phyloP scores from a whole-genome alignment of 257 asterid species.

The Scutellaria minor region DNA sequence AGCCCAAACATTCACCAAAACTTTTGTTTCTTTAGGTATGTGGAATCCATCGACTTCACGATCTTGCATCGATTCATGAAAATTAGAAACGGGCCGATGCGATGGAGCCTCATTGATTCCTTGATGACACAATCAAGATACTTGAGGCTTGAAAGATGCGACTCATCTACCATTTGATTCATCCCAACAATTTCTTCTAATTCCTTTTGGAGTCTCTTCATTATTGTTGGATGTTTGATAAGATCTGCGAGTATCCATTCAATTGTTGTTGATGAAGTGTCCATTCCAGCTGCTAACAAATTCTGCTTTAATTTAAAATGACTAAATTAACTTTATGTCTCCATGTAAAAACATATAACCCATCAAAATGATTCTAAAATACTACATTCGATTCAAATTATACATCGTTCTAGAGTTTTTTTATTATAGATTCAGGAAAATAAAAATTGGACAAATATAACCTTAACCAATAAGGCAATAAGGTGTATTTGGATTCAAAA shows the following conservation, averaged over 20 bases:
- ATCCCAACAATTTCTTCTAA: constrained; percentile 32
- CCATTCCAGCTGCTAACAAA: constrained; percentile 41
- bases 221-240: constrained; percentile 32
- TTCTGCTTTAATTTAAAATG: constrained; percentile 29
- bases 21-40: constrained; percentile 25
- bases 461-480: no score
- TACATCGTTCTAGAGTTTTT: no score
- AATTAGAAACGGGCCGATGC: constrained; percentile 33
- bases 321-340: neutral
- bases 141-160: constrained; percentile 33
- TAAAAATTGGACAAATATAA: no score
- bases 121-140: constrained; percentile 37
- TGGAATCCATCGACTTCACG: constrained; percentile 37
- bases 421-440: no score
- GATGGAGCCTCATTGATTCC: constrained; percentile 45
- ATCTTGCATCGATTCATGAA: constrained; percentile 42
- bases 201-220: constrained; percentile 43
- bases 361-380: no score
- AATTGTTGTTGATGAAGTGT: constrained; percentile 40
- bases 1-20: constrained; percentile 38
- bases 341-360: neutral
- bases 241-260: constrained; percentile 47
- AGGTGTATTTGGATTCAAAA: no score
- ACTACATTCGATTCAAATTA: no score
- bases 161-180: constrained; percentile 41